phyloP scores from a whole-genome alignment of 75 land plant species.

The Cupressus sempervirens region DNA sequence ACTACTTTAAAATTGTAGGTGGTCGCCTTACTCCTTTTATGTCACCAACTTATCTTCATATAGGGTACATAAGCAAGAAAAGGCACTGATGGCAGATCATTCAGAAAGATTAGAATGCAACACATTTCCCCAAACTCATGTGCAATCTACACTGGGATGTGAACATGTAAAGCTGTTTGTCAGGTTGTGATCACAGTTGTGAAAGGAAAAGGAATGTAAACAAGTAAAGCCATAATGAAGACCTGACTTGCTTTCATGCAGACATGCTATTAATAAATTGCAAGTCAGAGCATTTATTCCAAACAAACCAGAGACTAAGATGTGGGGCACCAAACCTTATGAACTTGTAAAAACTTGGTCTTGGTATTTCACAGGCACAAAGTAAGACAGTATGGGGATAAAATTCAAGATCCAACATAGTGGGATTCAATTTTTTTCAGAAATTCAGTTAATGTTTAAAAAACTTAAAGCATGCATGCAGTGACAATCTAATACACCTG shows the following conservation, averaged over 20 bases:
- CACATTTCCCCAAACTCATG: not conserved
- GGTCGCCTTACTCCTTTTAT: not conserved
- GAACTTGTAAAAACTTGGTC: not conserved
- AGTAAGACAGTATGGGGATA: not conserved
- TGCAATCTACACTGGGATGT: not conserved
- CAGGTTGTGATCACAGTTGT: not conserved
- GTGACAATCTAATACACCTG: not conserved
- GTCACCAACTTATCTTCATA: not conserved
- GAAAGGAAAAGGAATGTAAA: not conserved
- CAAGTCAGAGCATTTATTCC: not conserved
- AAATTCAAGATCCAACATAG: not conserved
- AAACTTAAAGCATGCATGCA: not conserved
- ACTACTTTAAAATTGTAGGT: too few species aligned
- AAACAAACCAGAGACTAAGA: not conserved
- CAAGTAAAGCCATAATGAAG: not conserved
- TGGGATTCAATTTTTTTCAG: not conserved
- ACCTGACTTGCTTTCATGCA: not conserved
- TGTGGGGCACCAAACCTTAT: not conserved
- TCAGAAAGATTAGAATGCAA: not conserved
- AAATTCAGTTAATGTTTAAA: not conserved
- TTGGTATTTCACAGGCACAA: not conserved
- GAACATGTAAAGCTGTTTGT: constrained; percentile 1
- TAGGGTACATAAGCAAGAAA: not conserved
- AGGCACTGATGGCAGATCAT: not conserved
- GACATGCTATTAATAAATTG: not conserved